phyloP scores from a whole-genome alignment of 257 asterid species.

The Agastache rugosa region DNA sequence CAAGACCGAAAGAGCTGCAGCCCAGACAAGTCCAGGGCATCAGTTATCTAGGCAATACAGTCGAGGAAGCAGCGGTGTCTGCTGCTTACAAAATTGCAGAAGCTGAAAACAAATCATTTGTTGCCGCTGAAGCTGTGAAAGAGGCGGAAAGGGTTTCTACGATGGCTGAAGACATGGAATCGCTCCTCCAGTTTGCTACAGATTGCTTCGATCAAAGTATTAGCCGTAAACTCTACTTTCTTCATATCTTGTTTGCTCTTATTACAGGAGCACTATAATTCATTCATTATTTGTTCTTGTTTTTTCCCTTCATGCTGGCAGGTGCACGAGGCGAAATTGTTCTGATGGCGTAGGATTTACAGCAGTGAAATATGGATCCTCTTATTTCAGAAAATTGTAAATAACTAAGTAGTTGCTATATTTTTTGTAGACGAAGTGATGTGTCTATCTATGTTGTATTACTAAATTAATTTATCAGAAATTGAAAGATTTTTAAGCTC shows the following conservation, averaged over 20 bases:
- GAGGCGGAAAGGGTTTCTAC: constrained; percentile 81
- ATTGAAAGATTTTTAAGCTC: neutral
- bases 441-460: neutral
- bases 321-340: constrained; percentile 65
- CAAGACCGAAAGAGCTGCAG: constrained; percentile 50
- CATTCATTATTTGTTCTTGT: too few relatives aligned
- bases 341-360: constrained; percentile 50
- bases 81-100: constrained; percentile 78
- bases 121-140: constrained; percentile 86
- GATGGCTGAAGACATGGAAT: constrained; percentile 75
- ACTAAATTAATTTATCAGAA: neutral
- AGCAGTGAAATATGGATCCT: neutral
- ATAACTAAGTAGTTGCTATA: neutral
- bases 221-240: constrained; percentile 14
- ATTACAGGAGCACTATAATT: neutral
- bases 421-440: neutral
- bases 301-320: constrained; percentile 38
- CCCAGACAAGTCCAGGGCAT: constrained; percentile 54
- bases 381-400: constrained; percentile 23
- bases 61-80: constrained; percentile 61
- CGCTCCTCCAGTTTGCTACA: constrained; percentile 62
- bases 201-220: constrained; percentile 73
- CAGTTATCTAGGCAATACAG: constrained; percentile 61
- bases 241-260: neutral
- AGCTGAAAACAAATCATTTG: constrained; percentile 87